A percentile compares a stretch with the other conserved stretches of the same genome.
Conservation (phyloP, 2,329 filamentous ascomycete species). For the Pseudonectria foliicola region DNA sequence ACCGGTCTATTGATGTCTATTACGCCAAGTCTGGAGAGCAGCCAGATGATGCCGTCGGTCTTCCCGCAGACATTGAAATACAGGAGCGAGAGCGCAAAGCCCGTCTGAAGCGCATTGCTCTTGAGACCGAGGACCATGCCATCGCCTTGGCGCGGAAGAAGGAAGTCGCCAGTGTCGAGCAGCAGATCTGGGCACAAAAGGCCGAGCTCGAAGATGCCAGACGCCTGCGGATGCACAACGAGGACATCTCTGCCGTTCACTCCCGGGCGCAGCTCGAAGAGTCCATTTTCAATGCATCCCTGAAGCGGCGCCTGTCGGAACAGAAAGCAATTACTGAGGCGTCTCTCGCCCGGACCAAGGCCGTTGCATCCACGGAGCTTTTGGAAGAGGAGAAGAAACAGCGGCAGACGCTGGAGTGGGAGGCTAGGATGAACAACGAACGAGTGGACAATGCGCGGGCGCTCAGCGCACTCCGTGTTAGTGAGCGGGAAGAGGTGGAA, state of each 20-base stretch:
- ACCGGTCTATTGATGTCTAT: conserved; percentile 46
- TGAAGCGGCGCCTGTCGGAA: conserved; percentile 34
- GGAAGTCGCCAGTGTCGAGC: conserved; percentile 45
- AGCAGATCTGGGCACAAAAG: conserved; percentile 41
- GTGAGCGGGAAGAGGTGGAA: conserved; percentile 46
- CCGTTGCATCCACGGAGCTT: conserved; percentile 40
- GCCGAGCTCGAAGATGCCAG: conserved; percentile 46
- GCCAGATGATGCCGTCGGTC: conserved; percentile 44
- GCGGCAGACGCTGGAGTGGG: conserved; percentile 41
- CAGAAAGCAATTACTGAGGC: conserved; percentile 41
- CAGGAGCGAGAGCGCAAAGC: conserved; percentile 45
- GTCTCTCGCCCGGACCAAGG: conserved; percentile 34
- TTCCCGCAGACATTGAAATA: conserved; percentile 42
- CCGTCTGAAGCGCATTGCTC: conserved; percentile 36
- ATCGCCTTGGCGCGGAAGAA: conserved; percentile 40
- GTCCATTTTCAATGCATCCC: conserved; percentile 24
- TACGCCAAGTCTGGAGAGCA: conserved; percentile 48
- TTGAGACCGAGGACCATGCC: conserved; percentile 43
- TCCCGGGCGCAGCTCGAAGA: conserved; percentile 43
- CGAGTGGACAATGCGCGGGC: conserved; percentile 42
- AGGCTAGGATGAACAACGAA: conserved; percentile 38
- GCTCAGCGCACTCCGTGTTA: conserved; percentile 40
- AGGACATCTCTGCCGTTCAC: conserved; percentile 37
- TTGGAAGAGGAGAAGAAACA: conserved; percentile 38
- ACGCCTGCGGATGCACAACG: conserved; percentile 36